Evolutionary conservation across 352 stramenopile species (phyloP).

Genomic region (Globisporangium barbulae): DNA sequence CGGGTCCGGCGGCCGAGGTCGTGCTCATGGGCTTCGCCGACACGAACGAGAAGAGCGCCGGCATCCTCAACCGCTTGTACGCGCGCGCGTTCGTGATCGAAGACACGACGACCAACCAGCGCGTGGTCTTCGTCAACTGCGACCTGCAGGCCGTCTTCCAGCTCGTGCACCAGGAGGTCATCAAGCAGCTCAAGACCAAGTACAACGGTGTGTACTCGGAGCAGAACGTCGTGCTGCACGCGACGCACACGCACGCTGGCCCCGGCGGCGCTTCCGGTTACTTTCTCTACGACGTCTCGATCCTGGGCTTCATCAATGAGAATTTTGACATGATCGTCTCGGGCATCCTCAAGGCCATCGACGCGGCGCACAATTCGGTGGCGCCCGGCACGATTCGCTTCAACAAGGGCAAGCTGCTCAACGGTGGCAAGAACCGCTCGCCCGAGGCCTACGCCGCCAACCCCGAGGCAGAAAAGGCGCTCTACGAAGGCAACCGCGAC

Average conservation of each 20-base stretch:
- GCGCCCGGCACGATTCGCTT: constrained; percentile 37
- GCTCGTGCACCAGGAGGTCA: constrained; percentile 50
- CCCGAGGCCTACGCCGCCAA: constrained; percentile 71
- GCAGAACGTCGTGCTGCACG: constrained; percentile 72
- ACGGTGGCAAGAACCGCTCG: constrained; percentile 64
- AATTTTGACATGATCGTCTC: constrained; percentile 64
- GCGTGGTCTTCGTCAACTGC: constrained; percentile 46
- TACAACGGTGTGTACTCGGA: constrained; percentile 41
- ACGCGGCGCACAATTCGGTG: constrained; percentile 46
- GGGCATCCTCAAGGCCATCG: constrained; percentile 63
- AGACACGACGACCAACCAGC: constrained; percentile 25
- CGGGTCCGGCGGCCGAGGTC: constrained; percentile 46
- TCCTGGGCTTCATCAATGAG: constrained; percentile 38
- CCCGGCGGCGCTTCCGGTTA: constrained; percentile 75
- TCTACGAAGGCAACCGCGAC: constrained; percentile 63
- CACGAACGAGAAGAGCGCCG: constrained; percentile 33
- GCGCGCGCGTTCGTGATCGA: constrained; percentile 64
- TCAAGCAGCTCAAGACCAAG: constrained; percentile 27
- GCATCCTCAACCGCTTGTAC: constrained; percentile 57
- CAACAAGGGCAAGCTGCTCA: constrained; percentile 23
- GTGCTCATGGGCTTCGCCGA: constrained; percentile 70
- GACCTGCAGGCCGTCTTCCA: constrained; percentile 45
- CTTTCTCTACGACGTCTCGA: constrained; percentile 60
- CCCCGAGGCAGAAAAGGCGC: constrained; percentile 41
- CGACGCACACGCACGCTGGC: constrained; percentile 81